phyloP scores from a whole-genome alignment of 495 filamentous ascomycete genomes.

The Beverwykella pulmonaria region DNA sequence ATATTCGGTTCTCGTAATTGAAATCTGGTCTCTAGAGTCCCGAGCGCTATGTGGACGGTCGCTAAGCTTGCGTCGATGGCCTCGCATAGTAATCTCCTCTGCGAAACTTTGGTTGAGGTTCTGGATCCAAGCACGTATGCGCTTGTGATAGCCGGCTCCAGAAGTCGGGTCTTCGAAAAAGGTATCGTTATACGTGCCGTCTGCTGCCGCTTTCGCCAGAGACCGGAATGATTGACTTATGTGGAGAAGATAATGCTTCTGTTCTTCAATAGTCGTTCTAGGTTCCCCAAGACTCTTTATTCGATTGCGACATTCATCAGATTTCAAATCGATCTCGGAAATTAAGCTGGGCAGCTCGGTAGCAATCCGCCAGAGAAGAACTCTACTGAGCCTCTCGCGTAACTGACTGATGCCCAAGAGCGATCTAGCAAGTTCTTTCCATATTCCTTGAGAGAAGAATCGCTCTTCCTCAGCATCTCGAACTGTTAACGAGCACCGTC shows the following conservation, averaged over 20 bases:
- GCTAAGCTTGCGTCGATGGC: neutral
- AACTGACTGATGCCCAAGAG: constrained; percentile 55
- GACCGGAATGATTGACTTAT: neutral
- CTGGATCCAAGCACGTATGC: constrained; percentile 5
- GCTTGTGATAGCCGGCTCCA: constrained; percentile 46
- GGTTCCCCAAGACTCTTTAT: too few species aligned
- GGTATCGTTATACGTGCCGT: constrained; percentile 24
- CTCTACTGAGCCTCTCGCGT: constrained; percentile 58
- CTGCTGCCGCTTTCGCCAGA: constrained; percentile 8
- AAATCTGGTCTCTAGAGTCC: constrained; percentile 7
- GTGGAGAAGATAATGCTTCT: neutral
- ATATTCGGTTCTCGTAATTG: constrained; percentile 3
- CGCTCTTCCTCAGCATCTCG: constrained; percentile 49
- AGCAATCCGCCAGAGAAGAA: too few species aligned
- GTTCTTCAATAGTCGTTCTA: constrained; percentile 47
- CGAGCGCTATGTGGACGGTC: too few species aligned
- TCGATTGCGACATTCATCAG: too few species aligned
- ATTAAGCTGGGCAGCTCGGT: too few species aligned
- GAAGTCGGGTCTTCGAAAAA: constrained; percentile 14
- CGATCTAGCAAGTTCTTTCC: constrained; percentile 46
- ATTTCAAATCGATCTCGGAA: too few species aligned
- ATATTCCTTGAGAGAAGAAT: constrained; percentile 56
- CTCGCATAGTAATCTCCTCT: neutral
- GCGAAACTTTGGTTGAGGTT: constrained; percentile 6
- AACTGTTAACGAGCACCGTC: constrained; percentile 29